phyloP scores from a whole-genome alignment of 768 basidiomycete genomes.

The Collybia sordida region DNA sequence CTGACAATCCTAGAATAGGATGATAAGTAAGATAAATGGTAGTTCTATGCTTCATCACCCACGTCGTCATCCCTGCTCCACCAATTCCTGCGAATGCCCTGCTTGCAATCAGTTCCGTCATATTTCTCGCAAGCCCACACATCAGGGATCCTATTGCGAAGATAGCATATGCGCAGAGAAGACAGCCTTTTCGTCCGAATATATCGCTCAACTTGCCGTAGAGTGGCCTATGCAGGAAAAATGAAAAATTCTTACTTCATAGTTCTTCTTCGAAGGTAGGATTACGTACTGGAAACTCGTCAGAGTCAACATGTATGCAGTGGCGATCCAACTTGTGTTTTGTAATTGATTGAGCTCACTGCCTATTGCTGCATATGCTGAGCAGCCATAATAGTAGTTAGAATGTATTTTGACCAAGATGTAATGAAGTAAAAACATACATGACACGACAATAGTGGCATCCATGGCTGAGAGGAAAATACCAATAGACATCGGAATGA shows the following conservation, averaged over 20 bases:
- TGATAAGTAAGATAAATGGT: not conserved
- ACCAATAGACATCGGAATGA: constrained; percentile 48
- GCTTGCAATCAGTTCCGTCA: constrained; percentile 52
- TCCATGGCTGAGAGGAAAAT: constrained; percentile 50
- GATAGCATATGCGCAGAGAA: constrained; percentile 52
- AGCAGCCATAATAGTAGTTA: not conserved
- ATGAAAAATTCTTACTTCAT: not conserved
- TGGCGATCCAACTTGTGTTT: constrained; percentile 68
- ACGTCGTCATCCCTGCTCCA: constrained; percentile 66
- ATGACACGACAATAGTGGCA: constrained; percentile 48
- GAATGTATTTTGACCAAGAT: not conserved
- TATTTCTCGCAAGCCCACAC: constrained; percentile 52
- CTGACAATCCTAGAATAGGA: constrained; percentile 46
- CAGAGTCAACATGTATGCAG: constrained; percentile 58
- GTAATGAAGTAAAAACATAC: constrained; percentile 18
- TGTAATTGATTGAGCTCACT: constrained; percentile 61
- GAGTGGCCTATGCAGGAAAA: constrained; percentile 42
- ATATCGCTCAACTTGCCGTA: constrained; percentile 69
- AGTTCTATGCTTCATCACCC: constrained; percentile 15
- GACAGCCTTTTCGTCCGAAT: constrained; percentile 58
- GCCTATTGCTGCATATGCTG: constrained; percentile 55
- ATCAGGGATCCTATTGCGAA: constrained; percentile 55
- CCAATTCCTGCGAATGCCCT: constrained; percentile 60
- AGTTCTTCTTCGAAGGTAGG: not conserved
- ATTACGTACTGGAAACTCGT: constrained; percentile 57